These are phyloP conservation scores for Auriscalpium orientale DNA, from an alignment of 768 basidiomycete genomes.

Conservation along the genomic window DNA sequence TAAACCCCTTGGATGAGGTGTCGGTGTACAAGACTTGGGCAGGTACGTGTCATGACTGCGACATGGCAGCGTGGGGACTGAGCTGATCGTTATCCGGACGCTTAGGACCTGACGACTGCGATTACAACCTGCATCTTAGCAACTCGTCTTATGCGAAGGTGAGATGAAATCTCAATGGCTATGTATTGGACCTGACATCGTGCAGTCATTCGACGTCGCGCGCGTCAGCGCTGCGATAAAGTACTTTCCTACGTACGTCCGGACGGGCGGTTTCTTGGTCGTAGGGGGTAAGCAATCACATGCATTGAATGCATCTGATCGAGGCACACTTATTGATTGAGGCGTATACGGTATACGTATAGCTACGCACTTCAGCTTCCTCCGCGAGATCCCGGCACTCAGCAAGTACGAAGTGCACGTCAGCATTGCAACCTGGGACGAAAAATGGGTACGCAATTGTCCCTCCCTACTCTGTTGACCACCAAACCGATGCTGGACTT, in stretches of 20 bases:
- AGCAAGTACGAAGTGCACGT: conserved; percentile 53
- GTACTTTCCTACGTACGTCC: conserved; percentile 50
- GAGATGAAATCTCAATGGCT: neutral
- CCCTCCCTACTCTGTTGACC: too few species aligned
- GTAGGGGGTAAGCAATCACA: conserved; percentile 26
- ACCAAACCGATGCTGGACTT: too few species aligned
- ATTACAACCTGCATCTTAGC: conserved; percentile 69
- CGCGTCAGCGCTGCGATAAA: conserved; percentile 39
- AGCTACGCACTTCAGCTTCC: conserved; percentile 60
- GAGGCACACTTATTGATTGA: too few species aligned
- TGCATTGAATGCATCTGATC: too few species aligned
- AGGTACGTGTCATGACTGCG: neutral
- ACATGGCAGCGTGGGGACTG: too few species aligned
- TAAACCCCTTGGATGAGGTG: conserved; percentile 16
- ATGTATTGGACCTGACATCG: neutral
- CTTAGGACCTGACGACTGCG: conserved; percentile 61
- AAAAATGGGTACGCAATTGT: conserved; percentile 60
- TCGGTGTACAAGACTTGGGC: conserved; percentile 16
- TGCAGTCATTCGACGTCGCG: conserved; percentile 27
- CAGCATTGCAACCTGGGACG: conserved; percentile 56
- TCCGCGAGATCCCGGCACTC: conserved; percentile 64
- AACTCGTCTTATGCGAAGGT: conserved; percentile 78
- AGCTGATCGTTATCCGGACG: too few species aligned
- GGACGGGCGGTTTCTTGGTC: conserved; percentile 53
- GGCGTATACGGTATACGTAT: too few species aligned